phyloP scores from a whole-genome alignment of 345 rosid species.

The Luvunga scandens region DNA sequence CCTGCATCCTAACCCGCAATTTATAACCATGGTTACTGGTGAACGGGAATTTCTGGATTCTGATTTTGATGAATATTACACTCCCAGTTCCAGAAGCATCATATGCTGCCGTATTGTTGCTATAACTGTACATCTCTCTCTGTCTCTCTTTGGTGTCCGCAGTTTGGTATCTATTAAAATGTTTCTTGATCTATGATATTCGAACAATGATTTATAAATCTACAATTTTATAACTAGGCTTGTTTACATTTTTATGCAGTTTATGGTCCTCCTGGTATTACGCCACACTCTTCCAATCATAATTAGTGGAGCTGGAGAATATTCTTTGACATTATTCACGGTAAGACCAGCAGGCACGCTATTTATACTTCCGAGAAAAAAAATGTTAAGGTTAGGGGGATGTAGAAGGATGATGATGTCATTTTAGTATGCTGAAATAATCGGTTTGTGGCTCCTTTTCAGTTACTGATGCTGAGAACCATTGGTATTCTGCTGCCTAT shows the following conservation, averaged over 20 bases:
- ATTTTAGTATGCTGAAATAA: not conserved
- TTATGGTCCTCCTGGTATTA: constrained; percentile 61
- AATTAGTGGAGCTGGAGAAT: constrained; percentile 47
- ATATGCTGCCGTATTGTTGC: constrained; percentile 70
- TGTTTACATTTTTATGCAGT: constrained; percentile 38
- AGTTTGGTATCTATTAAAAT: not conserved
- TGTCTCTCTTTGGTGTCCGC: not conserved
- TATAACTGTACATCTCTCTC: constrained; percentile 42
- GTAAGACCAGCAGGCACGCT: constrained; percentile 33
- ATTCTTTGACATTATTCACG: constrained; percentile 50
- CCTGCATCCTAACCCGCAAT: constrained; percentile 40
- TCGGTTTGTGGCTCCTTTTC: constrained; percentile 10
- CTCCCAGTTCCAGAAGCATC: constrained; percentile 52
- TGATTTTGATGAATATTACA: constrained; percentile 45
- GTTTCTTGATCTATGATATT: not conserved
- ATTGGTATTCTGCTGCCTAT: constrained; percentile 64
- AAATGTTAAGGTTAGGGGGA: not conserved
- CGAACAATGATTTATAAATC: not conserved
- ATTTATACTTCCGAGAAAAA: not conserved
- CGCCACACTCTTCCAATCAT: constrained; percentile 71
- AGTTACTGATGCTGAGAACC: constrained; percentile 56
- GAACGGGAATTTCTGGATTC: constrained; percentile 38
- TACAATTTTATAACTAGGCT: not conserved
- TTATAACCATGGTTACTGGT: constrained; percentile 41
- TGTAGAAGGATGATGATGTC: not conserved